Base-by-base conservation (phyloP, 495 filamentous ascomycete genomes). In the Tricharina praecox region DNA sequence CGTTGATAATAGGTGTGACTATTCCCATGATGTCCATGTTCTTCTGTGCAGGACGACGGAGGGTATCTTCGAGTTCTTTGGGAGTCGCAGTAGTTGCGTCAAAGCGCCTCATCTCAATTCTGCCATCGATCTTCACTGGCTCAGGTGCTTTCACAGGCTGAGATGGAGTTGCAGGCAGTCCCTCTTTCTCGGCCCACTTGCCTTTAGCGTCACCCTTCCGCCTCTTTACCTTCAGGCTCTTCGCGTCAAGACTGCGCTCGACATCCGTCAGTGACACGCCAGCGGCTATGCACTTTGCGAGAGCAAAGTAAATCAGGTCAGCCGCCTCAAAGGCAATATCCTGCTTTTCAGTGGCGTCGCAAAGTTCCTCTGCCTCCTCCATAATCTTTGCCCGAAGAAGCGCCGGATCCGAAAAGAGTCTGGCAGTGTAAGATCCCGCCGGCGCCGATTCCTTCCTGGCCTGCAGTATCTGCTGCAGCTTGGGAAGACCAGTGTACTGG, bases 291-390 rank as follows among this genome's bases (percentile, higher is more conserved):
- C 85, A 92, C 63, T 82, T 90, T 4, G 90, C 83, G 20, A 97
- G 63, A 7, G 92, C 83, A 67, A 97, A 97, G 67, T 95, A 97
- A 19, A 97, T 73, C 44, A 97, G 68, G 60, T 97, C 90, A 11
- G 88, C 90, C 2, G 90, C 85, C 64, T 97, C 90, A 43, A 90
- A 90, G 11, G 90, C 81, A 38, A 95, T 71, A 16, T 95, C 83
- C 45, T 86, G 70, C 45, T 84, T 82, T 9, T 75, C 78, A 30
- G 70, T 72, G 11, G 90, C 90, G 41, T 82, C 73, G 66, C 90
- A 96, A 23, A 97, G 68, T 66, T 97, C 90, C 50, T 85, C 80
- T 2, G 90, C 90, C 62, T 97, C 90, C 64, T 97, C 90, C 80
- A 94, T 90, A 34, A 97, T 93, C 70, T 97, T 97, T 2, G 90